Evolutionary conservation across 495 filamentous ascomycete genomes (phyloP).

Genomic region (Penicillium fimorum): DNA sequence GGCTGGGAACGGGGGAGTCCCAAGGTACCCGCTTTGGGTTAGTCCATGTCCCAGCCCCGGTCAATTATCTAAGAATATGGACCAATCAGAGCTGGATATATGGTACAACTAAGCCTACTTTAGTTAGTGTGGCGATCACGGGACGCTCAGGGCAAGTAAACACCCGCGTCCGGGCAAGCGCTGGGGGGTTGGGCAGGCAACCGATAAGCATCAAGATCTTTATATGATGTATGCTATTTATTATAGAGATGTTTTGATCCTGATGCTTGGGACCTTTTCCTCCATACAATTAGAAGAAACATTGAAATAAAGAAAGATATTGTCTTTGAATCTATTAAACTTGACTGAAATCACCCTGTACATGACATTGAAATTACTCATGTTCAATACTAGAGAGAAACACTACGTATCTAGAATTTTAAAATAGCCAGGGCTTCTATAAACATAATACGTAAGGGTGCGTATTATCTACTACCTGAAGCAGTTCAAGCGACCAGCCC

Average conservation of each 20-base stretch:
- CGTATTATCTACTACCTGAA: neutral
- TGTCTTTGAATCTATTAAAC: neutral
- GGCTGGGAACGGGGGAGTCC: slow-evolving; percentile 39
- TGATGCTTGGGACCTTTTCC: neutral
- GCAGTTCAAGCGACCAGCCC: neutral
- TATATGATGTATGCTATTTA: slow-evolving; percentile 2
- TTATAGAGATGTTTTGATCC: neutral
- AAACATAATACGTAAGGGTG: neutral
- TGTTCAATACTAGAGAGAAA: neutral
- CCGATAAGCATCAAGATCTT: slow-evolving; percentile 17
- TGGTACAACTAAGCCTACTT: slow-evolving; percentile 25
- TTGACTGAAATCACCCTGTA: neutral
- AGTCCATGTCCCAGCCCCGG: slow-evolving; percentile 31
- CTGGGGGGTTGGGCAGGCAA: slow-evolving; percentile 28
- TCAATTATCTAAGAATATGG: slow-evolving; percentile 21
- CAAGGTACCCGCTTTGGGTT: slow-evolving; percentile 23
- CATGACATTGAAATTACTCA: neutral
- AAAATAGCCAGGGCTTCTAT: neutral
- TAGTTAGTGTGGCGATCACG: slow-evolving; percentile 32
- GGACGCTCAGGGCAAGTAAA: slow-evolving; percentile 39
- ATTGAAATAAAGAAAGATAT: neutral
- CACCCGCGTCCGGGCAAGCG: slow-evolving; percentile 26
- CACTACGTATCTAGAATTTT: neutral
- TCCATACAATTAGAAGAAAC: neutral
- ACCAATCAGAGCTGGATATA: slow-evolving; percentile 17